Conservation (phyloP, 75 land plant species). For the Cupressus sempervirens region DNA sequence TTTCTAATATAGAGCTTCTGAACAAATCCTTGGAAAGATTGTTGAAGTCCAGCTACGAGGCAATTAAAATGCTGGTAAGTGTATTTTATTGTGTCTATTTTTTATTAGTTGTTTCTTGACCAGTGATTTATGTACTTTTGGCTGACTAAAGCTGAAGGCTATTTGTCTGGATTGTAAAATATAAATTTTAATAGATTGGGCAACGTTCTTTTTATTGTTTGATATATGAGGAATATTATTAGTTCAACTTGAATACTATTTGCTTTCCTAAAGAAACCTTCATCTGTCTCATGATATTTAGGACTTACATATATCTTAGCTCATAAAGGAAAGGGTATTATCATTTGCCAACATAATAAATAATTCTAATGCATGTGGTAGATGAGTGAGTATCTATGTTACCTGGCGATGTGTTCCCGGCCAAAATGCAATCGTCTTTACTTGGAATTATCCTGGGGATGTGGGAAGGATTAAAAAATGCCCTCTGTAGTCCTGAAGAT, state of each 20-base stretch:
- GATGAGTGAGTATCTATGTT: too few relatives aligned
- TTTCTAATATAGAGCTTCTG: slow-evolving; percentile 62
- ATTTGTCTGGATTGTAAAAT: neutral
- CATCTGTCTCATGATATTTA: neutral
- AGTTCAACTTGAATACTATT: neutral
- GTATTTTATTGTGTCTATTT: neutral
- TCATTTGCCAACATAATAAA: too few relatives aligned
- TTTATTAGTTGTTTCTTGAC: neutral
- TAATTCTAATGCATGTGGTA: too few relatives aligned
- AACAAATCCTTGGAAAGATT: slow-evolving; percentile 62
- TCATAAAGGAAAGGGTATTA: neutral
- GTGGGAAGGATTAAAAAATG: too few relatives aligned
- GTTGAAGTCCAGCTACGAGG: slow-evolving; percentile 71
- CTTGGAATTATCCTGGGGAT: too few relatives aligned
- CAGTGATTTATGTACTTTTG: neutral
- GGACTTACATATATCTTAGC: neutral
- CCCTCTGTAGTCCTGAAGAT: too few relatives aligned
- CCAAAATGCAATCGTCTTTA: too few relatives aligned
- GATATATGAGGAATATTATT: neutral
- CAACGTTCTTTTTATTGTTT: neutral
- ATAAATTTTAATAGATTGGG: neutral
- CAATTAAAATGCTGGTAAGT: slow-evolving; percentile 80
- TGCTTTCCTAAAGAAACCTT: neutral
- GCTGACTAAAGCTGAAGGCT: neutral
- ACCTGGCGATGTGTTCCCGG: too few relatives aligned